These are phyloP conservation scores for Stemphylium lycopersici DNA, from an alignment of 2,329 filamentous ascomycete species.

Conservation along the genomic window DNA sequence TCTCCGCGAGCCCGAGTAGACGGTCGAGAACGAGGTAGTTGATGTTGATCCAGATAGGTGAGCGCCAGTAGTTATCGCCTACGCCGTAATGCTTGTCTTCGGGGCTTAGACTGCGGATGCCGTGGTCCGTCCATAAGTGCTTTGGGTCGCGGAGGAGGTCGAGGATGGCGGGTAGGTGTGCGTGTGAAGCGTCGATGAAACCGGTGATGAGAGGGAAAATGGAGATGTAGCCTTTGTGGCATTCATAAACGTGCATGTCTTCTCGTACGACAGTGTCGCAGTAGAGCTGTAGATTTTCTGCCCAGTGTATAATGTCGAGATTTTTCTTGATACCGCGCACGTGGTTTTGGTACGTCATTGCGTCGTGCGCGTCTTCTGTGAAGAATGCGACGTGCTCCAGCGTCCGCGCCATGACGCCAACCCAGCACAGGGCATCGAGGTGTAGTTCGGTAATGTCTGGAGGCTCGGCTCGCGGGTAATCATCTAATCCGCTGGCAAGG, in stretches of 20 bases:
- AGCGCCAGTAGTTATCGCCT: slow-evolving; percentile 94
- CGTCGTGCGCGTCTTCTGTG: slow-evolving; percentile 75
- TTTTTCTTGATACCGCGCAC: slow-evolving; percentile 78
- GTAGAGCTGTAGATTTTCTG: slow-evolving; percentile 76
- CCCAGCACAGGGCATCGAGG: slow-evolving; percentile 90
- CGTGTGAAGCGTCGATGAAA: slow-evolving; percentile 73
- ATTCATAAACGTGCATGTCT: slow-evolving; percentile 82
- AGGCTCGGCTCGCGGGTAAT: slow-evolving; percentile 89
- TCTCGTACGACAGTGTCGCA: slow-evolving; percentile 91
- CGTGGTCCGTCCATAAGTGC: slow-evolving; percentile 84
- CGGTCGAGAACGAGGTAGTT: slow-evolving; percentile 87
- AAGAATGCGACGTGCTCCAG: slow-evolving; percentile 76
- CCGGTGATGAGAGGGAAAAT: slow-evolving; percentile 89
- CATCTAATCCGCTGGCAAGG: slow-evolving; percentile 87
- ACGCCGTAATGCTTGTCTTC: slow-evolving; percentile 80
- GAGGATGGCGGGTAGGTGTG: slow-evolving; percentile 73
- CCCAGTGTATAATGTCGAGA: slow-evolving; percentile 90
- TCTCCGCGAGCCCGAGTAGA: slow-evolving; percentile 57
- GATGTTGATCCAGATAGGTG: slow-evolving; percentile 94
- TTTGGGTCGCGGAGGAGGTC: slow-evolving; percentile 78
- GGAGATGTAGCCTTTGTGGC: slow-evolving; percentile 92
- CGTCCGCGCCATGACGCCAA: slow-evolving; percentile 88
- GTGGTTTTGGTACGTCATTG: slow-evolving; percentile 69
- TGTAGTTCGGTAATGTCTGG: slow-evolving; percentile 93
- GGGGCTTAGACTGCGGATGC: slow-evolving; percentile 84